Conservation (phyloP, 371 early-diverging fungal species). For the Coemansia sp. region DNA sequence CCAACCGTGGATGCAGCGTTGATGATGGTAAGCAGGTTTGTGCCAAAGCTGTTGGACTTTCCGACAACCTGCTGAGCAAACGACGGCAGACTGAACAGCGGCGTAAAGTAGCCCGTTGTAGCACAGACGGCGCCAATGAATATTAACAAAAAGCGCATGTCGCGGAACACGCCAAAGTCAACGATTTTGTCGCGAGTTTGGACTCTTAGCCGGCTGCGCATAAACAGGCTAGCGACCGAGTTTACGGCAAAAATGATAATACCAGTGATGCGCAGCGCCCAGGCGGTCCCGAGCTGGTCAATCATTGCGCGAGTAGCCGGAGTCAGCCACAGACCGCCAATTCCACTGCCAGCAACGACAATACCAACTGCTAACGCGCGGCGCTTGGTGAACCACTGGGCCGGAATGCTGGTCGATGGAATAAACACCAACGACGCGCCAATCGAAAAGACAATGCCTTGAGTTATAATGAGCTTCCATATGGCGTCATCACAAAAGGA, state of each 20-base stretch:
- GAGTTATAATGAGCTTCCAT: constrained; percentile 69
- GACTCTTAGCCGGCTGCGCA: constrained; percentile 45
- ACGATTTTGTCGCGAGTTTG: constrained; percentile 49
- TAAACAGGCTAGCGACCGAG: constrained; percentile 45
- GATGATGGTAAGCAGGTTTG: constrained; percentile 56
- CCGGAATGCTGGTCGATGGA: constrained; percentile 55
- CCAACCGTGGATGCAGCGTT: constrained; percentile 64
- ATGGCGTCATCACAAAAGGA: constrained; percentile 52
- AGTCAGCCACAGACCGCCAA: constrained; percentile 68
- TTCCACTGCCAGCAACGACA: constrained; percentile 66
- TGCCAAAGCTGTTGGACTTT: constrained; percentile 51
- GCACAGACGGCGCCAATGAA: constrained; percentile 53
- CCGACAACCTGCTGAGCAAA: constrained; percentile 53
- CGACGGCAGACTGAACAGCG: constrained; percentile 60
- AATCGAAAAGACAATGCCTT: constrained; percentile 66
- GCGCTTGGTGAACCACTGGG: constrained; percentile 73
- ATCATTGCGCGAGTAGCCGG: constrained; percentile 61
- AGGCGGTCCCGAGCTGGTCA: constrained; percentile 54
- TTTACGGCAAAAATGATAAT: constrained; percentile 55
- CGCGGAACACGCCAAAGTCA: constrained; percentile 53
- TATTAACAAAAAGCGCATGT: constrained; percentile 54
- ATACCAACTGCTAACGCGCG: constrained; percentile 77
- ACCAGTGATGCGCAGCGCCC: constrained; percentile 60
- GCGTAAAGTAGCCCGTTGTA: constrained; percentile 61
- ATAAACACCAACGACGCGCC: constrained; percentile 64